Evolutionary conservation across 202 grass and related monocot species (phyloP).

Genomic region (Carex sylvatica): DNA sequence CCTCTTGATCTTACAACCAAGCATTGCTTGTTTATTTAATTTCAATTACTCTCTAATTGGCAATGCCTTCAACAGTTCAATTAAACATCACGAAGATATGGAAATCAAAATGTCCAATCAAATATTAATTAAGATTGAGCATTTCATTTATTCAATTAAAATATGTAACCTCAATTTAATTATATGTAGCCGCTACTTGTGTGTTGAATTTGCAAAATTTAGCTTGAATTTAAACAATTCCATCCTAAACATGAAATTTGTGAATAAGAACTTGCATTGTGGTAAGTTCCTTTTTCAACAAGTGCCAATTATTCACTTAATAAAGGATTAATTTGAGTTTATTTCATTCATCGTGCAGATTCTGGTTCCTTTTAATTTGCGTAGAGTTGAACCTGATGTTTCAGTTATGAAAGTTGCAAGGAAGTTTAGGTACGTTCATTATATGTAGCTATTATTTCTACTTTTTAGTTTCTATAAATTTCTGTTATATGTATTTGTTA

Average conservation of each 20-base stretch:
- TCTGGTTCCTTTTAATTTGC: background rate
- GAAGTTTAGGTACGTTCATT: too few species aligned
- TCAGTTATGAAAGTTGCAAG: too few species aligned
- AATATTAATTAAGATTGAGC: too few species aligned
- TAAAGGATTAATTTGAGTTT: background rate
- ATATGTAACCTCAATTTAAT: background rate
- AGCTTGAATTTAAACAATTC: background rate
- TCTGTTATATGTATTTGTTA: background rate
- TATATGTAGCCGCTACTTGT: background rate
- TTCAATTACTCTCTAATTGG: background rate
- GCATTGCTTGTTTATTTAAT: background rate
- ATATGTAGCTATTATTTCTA: too few species aligned
- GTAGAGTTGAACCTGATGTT: background rate
- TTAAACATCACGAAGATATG: slow-evolving; percentile 13
- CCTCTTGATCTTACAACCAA: background rate
- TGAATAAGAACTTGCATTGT: background rate
- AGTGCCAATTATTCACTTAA: too few species aligned
- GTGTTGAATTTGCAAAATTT: background rate
- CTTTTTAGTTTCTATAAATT: too few species aligned
- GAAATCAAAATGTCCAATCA: background rate
- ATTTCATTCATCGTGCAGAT: background rate
- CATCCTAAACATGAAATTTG: background rate
- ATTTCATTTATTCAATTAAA: background rate
- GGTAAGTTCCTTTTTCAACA: background rate
- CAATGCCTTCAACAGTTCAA: background rate